phyloP scores from a whole-genome alignment of 2,329 filamentous ascomycete species.

The Sarocladium strictum region DNA sequence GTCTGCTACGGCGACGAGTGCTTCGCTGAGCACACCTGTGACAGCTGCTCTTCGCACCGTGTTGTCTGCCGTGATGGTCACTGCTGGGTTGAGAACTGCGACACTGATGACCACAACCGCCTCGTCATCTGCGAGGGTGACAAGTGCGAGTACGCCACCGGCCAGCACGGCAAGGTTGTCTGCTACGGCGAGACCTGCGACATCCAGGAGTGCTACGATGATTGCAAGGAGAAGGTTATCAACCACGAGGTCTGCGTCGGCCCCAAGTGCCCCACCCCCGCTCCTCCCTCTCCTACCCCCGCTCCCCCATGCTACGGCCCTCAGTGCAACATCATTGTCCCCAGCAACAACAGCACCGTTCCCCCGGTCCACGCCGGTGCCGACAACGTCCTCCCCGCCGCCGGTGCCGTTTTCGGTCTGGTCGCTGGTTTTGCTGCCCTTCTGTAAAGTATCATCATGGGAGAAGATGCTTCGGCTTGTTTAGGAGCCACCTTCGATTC shows the following conservation, averaged over 20 bases:
- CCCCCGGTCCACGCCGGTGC: conserved; percentile 1
- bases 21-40: conserved; percentile 21
- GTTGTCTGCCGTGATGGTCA: conserved; percentile 25
- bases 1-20: conserved; percentile 30
- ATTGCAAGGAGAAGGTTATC: conserved; percentile 25
- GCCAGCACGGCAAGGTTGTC: conserved; percentile 20
- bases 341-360: neutral
- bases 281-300: conserved; percentile 7
- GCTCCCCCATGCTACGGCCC: neutral
- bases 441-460: conserved; percentile 1
- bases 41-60: conserved; percentile 22
- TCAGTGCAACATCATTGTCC: neutral
- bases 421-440: conserved; percentile 6
- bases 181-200: conserved; percentile 22
- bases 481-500: neutral
- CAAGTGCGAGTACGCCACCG: conserved; percentile 23
- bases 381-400: neutral
- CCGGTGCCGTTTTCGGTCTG: conserved; percentile 6
- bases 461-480: neutral
- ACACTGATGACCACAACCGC: conserved; percentile 14
- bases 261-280: conserved; percentile 16
- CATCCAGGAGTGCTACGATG: conserved; percentile 7
- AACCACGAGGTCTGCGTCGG: conserved; percentile 21
- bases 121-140: conserved; percentile 15
- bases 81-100: conserved; percentile 21